Evolutionary conservation across 257 asterid genomes (phyloP).

Genomic region (Fraxinus cuspidata): DNA sequence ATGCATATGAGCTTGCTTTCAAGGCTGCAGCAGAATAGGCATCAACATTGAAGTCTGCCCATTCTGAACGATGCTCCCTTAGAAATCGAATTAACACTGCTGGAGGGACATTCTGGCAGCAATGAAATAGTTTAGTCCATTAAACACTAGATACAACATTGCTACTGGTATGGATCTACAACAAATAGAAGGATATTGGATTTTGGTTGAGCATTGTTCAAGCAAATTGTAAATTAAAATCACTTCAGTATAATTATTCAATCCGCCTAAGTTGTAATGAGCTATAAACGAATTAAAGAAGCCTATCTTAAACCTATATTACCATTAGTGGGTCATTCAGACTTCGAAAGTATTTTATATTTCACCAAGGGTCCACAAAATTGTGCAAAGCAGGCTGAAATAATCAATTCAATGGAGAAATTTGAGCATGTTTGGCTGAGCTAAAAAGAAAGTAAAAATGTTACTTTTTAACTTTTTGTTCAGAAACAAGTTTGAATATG

Average conservation of each 20-base stretch:
- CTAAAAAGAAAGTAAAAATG: no score
- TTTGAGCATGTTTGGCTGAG: background rate
- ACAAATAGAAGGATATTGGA: background rate
- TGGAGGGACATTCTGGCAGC: constrained; percentile 80
- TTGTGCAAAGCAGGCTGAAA: background rate
- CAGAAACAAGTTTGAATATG: background rate
- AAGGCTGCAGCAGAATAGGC: constrained; percentile 84
- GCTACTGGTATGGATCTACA: background rate
- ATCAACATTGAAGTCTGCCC: constrained; percentile 96
- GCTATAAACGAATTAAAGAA: background rate
- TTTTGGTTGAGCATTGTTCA: constrained; percentile 17
- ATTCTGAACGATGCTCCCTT: constrained; percentile 97
- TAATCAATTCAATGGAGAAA: background rate
- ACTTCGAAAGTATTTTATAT: background rate
- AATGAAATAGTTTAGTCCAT: constrained; percentile 14
- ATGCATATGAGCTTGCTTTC: constrained; percentile 65
- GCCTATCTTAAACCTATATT: background rate
- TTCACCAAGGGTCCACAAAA: background rate
- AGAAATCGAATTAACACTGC: constrained; percentile 86
- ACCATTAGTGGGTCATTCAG: background rate
- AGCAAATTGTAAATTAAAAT: background rate
- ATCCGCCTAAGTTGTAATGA: background rate
- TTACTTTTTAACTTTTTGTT: background rate
- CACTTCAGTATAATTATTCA: background rate
- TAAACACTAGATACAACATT: background rate